Evolutionary conservation across 2,329 filamentous ascomycete species (phyloP), one percentile per base, ranked within the genome.

Genomic region (Aspergillus sp.): DNA sequence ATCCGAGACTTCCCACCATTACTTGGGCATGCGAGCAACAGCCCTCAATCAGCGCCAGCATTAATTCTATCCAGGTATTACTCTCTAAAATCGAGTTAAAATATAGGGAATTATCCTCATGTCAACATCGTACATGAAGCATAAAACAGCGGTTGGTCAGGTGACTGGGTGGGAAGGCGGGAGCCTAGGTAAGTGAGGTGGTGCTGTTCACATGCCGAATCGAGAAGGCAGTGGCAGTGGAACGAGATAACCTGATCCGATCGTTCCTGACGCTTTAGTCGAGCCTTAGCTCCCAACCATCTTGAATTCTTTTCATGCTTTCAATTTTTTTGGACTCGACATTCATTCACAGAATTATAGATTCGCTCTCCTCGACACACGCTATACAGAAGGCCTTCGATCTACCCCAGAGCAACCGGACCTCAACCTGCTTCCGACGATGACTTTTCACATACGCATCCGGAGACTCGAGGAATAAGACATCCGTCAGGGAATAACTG

Each of bases 281-380:
- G 43, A 11, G 35, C n/a, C 23, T 48, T 41, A 54, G 52, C 35
- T 54, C 21, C 41, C 52, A 40, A 21, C 40, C 27, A 43, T 40
- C 31, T 17, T 15, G 17, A 43, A 12, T 43, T 17, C 35, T 55
- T 44, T 33, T 45, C 15, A 56, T 35, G 23, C 37, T 43, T 15
- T 8, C 27, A 17, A 45, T 43, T 21, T 21, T 21, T 21, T 25
- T 17, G 49, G 23, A n/a, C 35, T 14, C 50, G 33, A 19, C 15
- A 25, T 53, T 39, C 41, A 81, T 80, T 77, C 79, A 72, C 68
- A 72, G 73, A 64, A 76, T 76, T 50, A 70, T 79, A 52, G 70
- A 70, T 31, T 77, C 77, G 41, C 72, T 77, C 57, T 66, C 80
- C 48, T 73, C 76, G 58, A 77, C 79, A 64, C 72, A 76, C 49